Evolutionary conservation across 1,139 yeast species (phyloP), one percentile per base, ranked within the genome.

Genomic region (Magnusiomyces tetraspermus): DNA sequence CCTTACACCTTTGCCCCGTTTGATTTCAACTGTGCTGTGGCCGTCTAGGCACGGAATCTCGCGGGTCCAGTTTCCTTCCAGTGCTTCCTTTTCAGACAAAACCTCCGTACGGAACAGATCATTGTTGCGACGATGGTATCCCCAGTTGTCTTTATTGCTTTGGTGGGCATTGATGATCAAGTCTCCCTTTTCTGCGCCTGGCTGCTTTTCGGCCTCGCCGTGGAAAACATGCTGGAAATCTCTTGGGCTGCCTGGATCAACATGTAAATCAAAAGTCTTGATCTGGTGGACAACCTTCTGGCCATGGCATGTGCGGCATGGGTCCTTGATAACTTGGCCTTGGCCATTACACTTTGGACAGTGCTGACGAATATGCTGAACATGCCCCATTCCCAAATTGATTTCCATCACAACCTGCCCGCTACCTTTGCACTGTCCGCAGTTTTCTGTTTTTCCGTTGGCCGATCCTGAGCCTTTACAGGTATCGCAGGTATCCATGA

Each of bases 351-450:
- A 92, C 53, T 71, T 72, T 54, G 85, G 89, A 75, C 98, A 92
- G 15, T 76, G 76, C 51, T 82, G 77, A 64, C 86, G 90, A 60
- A 89, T 76, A 58, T 85, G 87, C 67, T 90, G 97, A 57, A 86
- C 73, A 88, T 92, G 86, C 5, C 92, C 92, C 10, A 95, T 95
- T 0, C 88, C 97, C 59, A 92, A 69, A 67, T 89, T 95, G 58
- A 85, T 76, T 52, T 80, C 76, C 53, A 83, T 77, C n/a, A 82
- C 67, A 38, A 79, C 70, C 40, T 82, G 72, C 30, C 98, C 98
- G 23, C 72, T 71, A 1, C 98, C 98, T 15, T 73, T 68, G 71
- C 98, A 92, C 52, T 72, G 72, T 0, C 67, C 61, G 72, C 98
- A 92, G 23, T 66, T 68, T 53, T 81, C 82, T 17, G 74, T 75